phyloP scores from a whole-genome alignment of 2,329 filamentous ascomycete genomes.

The Colletotrichum simmondsii region DNA sequence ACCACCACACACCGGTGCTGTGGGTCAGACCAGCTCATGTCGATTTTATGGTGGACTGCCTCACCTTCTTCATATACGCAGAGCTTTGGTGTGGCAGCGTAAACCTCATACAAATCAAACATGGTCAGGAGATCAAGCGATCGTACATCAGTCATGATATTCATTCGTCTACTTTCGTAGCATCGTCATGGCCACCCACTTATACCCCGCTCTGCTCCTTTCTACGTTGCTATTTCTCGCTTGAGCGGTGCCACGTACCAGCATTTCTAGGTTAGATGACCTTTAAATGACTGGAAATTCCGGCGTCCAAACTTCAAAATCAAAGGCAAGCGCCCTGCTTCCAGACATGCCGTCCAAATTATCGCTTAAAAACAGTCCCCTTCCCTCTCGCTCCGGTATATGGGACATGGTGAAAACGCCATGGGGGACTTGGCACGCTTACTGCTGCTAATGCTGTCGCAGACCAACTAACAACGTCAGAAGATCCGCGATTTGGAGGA shows the following conservation, averaged over 20 bases:
- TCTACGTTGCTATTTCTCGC: constrained; percentile 24
- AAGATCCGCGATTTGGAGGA: constrained; percentile 5
- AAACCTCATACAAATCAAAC: neutral
- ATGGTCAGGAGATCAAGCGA: constrained; percentile 14
- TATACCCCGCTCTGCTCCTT: constrained; percentile 28
- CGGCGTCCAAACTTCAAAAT: neutral
- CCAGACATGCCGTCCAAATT: neutral
- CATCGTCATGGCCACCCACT: constrained; percentile 19
- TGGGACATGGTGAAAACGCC: constrained; percentile 11
- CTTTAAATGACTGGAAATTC: neutral
- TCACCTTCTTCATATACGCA: neutral
- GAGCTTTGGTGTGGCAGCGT: neutral
- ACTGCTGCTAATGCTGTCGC: constrained; percentile 26
- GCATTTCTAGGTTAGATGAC: neutral
- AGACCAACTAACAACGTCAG: constrained; percentile 29
- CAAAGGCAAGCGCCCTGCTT: constrained; percentile 1
- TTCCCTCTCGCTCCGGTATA: neutral
- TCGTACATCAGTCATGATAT: constrained; percentile 31
- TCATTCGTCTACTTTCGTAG: constrained; percentile 34
- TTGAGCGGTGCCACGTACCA: neutral
- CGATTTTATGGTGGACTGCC: neutral
- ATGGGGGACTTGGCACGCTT: constrained; percentile 4
- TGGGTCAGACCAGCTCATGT: neutral
- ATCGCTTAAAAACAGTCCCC: neutral
- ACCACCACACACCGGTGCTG: neutral